Percentiles rank a stretch among this genome's conserved stretches.
Conservation (phyloP, 495 filamentous ascomycete genomes). For the Astrocystis sublimbata region DNA sequence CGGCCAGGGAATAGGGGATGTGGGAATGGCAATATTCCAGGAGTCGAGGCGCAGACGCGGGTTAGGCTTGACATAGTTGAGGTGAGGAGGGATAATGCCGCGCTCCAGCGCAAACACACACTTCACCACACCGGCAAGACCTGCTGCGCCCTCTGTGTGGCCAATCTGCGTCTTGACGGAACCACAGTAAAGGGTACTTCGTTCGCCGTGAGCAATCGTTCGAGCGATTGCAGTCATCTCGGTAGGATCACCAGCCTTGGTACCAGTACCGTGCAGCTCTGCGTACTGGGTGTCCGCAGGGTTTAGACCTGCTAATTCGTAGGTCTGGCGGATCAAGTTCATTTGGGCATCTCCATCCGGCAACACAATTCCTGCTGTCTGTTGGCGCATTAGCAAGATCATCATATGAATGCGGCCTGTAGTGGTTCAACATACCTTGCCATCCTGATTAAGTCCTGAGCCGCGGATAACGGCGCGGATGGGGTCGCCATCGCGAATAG, state of each 20-base stretch:
- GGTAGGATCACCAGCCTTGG: conserved; percentile 51
- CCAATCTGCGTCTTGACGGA: conserved; percentile 56
- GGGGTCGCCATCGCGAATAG: conserved; percentile 43
- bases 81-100: conserved; percentile 35
- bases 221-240: conserved; percentile 26
- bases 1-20: conserved; percentile 22
- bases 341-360: conserved; percentile 56
- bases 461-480: conserved; percentile 59
- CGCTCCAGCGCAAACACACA: conserved; percentile 47
- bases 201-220: not conserved
- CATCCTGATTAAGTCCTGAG: conserved; percentile 46
- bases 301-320: conserved; percentile 39
- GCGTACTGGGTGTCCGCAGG: conserved; percentile 33
- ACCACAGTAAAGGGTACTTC: conserved; percentile 25
- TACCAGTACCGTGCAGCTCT: conserved; percentile 45
- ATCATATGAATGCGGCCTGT: not conserved
- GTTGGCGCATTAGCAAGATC: not conserved
- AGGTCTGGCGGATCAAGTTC: conserved; percentile 51
- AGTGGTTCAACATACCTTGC: conserved; percentile 9
- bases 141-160: conserved; percentile 49
- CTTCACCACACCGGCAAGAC: conserved; percentile 53
- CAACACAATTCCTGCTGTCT: conserved; percentile 52
- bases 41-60: conserved; percentile 29
- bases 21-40: conserved; percentile 7
- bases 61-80: conserved; percentile 46